Conservation (phyloP, 1,139 yeast species). For the Diutina scorzettiae region DNA sequence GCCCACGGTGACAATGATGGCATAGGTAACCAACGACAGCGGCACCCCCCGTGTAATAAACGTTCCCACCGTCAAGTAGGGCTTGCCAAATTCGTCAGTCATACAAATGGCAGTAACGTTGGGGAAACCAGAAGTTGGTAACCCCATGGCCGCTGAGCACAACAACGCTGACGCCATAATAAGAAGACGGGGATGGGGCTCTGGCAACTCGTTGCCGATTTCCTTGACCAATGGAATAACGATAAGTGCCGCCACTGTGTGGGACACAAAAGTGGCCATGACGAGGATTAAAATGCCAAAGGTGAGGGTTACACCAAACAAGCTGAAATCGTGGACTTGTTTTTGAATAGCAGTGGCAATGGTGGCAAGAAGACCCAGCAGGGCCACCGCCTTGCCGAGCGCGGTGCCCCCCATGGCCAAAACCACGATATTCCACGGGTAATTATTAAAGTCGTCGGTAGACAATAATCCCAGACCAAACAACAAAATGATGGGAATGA, state of each 20-base stretch:
- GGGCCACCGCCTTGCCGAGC: slow-evolving; percentile 60
- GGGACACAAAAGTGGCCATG: slow-evolving; percentile 67
- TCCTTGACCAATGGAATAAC: slow-evolving; percentile 60
- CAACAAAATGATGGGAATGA: slow-evolving; percentile 52
- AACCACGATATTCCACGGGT: slow-evolving; percentile 68
- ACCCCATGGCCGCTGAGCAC: slow-evolving; percentile 69
- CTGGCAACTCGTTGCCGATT: slow-evolving; percentile 43
- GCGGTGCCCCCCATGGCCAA: slow-evolving; percentile 76
- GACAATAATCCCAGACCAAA: slow-evolving; percentile 61
- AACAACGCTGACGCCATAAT: slow-evolving; percentile 58
- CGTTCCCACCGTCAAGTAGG: slow-evolving; percentile 52
- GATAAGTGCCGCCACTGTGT: slow-evolving; percentile 68
- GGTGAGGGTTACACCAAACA: slow-evolving; percentile 50
- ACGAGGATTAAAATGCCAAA: slow-evolving; percentile 56
- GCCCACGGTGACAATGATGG: slow-evolving; percentile 49
- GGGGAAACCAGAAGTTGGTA: slow-evolving; percentile 70
- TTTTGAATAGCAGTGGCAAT: slow-evolving; percentile 47
- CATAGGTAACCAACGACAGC: slow-evolving; percentile 44
- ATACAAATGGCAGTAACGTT: slow-evolving; percentile 70
- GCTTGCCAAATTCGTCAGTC: slow-evolving; percentile 60
- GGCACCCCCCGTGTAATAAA: slow-evolving; percentile 68
- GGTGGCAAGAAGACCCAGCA: slow-evolving; percentile 55
- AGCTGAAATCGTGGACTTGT: slow-evolving; percentile 42
- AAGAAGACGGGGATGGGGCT: slow-evolving; percentile 46
- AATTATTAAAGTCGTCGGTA: slow-evolving; percentile 56